Base-by-base conservation (phyloP, 192 early-diverging fungal species). In the Umbelopsis sp. region DNA sequence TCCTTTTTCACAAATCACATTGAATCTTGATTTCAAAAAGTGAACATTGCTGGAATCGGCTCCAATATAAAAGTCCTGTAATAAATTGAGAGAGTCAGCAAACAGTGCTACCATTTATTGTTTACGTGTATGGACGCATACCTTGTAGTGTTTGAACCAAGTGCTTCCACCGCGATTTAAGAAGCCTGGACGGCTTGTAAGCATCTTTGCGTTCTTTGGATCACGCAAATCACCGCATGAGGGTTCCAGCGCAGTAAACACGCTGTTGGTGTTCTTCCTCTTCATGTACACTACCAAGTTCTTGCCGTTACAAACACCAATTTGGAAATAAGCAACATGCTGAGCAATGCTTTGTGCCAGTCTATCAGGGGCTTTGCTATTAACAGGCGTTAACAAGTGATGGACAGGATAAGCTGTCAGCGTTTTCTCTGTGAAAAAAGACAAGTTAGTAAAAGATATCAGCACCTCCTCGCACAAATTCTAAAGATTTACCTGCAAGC, bases 51-150 rank as follows among this genome's bases (percentile, higher is more conserved):
- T 92, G 15, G 93, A 87, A 80, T 98, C 95, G 18, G 92, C 87
- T 25, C 94, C 93, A 80, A 98, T 91, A 73, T 97, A 98, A 73
- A 96, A 95, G 73, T 98, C 94, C 90, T 95, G 79, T 77, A 85
- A 85, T 21, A 1, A 30, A 71, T 10, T 64, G 37, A 69, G 49
- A 13, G 8, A 15, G 4, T 15, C 15, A 22, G 47, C n/a, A 16
- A 30, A 52, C 30, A 15, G 15, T 0, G 15, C 10, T 53, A 23
- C 16, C 2, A 41, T 13, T 13, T 9, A 65, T 35, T 82, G 79
- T 64, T 79, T 61, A 13, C 41, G 12, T 53, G n/a, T 21, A 2
- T 41, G 10, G 2, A 61, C 75, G 49, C 53, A 45, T 71, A 71
- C 74, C 70, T 69, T 73, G 25, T 78, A 72, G 47, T 73, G 72